These are phyloP conservation scores for Zygnema circumcarinatum DNA, from an alignment of 139 green algal genomes.

Conservation along the genomic window DNA sequence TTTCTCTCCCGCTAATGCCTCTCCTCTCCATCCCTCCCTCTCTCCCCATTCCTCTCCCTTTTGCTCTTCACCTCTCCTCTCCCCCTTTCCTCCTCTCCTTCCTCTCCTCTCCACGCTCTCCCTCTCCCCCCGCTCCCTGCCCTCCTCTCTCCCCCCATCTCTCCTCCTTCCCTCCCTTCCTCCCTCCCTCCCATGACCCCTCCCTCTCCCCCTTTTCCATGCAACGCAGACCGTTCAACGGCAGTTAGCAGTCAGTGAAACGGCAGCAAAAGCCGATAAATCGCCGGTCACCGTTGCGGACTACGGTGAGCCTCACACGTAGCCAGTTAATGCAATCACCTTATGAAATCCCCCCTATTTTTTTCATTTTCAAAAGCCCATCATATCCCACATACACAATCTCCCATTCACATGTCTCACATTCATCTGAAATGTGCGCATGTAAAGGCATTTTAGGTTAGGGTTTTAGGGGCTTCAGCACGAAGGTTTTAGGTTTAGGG, in stretches of 20 bases:
- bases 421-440: too few relatives aligned
- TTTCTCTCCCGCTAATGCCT: neutral
- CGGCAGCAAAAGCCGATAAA: constrained; percentile 81
- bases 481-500: too few relatives aligned
- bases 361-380: too few relatives aligned
- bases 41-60: neutral
- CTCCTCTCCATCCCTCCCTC: neutral
- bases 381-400: too few relatives aligned
- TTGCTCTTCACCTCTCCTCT: neutral
- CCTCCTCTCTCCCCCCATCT: neutral
- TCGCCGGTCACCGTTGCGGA: constrained; percentile 95
- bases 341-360: too few relatives aligned
- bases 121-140: neutral
- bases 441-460: too few relatives aligned
- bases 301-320: constrained; percentile 76
- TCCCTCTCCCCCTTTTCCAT: constrained; percentile 21
- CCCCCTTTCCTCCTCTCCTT: neutral
- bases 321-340: neutral
- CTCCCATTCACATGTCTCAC: too few relatives aligned
- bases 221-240: constrained; percentile 45
- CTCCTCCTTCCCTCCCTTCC: constrained; percentile 20
- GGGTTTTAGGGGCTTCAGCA: too few relatives aligned
- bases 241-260: constrained; percentile 64
- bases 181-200: constrained; percentile 41
- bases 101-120: neutral